Base-by-base conservation (phyloP, 352 stramenopile genomes). In the Stramenopiles sp. region DNA sequence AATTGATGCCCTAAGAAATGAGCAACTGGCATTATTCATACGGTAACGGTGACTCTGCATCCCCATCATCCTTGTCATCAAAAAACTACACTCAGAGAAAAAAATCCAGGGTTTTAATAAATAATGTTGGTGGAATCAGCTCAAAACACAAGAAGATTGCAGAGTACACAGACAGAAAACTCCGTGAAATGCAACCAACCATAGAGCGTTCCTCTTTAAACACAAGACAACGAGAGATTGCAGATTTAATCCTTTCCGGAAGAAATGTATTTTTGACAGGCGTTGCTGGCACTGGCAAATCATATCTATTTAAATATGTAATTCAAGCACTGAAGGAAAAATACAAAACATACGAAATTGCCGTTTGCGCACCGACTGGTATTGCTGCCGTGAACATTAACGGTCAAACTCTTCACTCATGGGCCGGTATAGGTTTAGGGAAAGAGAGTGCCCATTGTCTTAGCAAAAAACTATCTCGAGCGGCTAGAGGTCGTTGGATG, bases 261-360 rank as follows among this genome's bases (percentile, higher is more conserved):
- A 25, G 83, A 80, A 84, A 81, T 4, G 81, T 87, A 44, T 88
- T 88, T 82, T 81, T 88, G 80, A 86, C 85, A 7, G 85, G 85
- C 4, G 30, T 80, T n/a, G 84, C 85, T n/a, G 85, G 85, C 22
- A 84, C 75, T 30, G 85, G 85, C 32, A 88, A 88, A 80, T 87
- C 83, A 27, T 67, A 67, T 44, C 30, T 86, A 31, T 80, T 88
- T 4, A 30, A 80, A 22, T n/a, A 33, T 30, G 55, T 87, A 30
- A 81, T 87, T 67, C 44, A 67, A 30, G 33, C 25, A 76, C 32
- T 85, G 78, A 30, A 78, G 22, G 44, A 22, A 32, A 81, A 29
- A 14, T 67, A 71, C 67, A 80, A 32, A 30, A 75, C 30, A 7
- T 44, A n/a, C 30, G 29, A 84, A 32, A 83, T 83, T 32, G 81